A percentile compares a stretch with the other conserved stretches of the same genome.
phyloP scores from a whole-genome alignment of 2,329 filamentous ascomycete genomes.

The Samsoniella hepiali region DNA sequence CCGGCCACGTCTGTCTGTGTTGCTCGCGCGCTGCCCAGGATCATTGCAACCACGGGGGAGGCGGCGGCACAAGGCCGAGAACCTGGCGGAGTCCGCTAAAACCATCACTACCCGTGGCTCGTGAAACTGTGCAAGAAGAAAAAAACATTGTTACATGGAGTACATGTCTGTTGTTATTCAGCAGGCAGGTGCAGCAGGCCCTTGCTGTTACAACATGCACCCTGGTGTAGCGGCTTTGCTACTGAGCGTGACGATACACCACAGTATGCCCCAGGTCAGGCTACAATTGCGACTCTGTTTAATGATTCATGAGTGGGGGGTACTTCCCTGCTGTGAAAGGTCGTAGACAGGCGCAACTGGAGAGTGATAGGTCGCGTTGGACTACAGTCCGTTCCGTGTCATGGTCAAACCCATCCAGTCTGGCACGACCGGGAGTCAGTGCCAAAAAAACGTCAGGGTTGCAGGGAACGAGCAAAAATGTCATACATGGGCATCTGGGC shows the following conservation, averaged over 20 bases:
- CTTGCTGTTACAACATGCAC: neutral
- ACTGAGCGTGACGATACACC: neutral
- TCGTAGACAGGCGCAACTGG: too few relatives aligned
- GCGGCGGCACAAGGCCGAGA: constrained; percentile 1
- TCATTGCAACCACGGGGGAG: neutral
- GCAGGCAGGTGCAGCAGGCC: neutral
- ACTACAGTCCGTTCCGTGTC: too few relatives aligned
- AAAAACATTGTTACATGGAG: neutral
- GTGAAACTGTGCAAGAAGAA: neutral
- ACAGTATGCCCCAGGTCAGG: neutral
- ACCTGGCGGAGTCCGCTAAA: neutral
- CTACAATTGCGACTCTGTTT: too few relatives aligned
- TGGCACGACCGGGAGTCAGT: neutral
- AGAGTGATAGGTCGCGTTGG: too few relatives aligned
- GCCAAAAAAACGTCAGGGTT: neutral
- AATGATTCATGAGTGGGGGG: too few relatives aligned
- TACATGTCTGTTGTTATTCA: neutral
- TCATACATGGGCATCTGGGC: neutral
- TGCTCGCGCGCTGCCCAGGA: neutral
- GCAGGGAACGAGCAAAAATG: neutral
- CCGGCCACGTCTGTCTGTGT: too few relatives aligned
- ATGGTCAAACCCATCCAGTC: neutral
- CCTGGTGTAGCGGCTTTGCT: neutral
- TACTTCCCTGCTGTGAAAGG: too few relatives aligned
- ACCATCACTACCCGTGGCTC: neutral